phyloP scores from a whole-genome alignment of 306 rosid genomes.

The Rosa chinensis region DNA sequence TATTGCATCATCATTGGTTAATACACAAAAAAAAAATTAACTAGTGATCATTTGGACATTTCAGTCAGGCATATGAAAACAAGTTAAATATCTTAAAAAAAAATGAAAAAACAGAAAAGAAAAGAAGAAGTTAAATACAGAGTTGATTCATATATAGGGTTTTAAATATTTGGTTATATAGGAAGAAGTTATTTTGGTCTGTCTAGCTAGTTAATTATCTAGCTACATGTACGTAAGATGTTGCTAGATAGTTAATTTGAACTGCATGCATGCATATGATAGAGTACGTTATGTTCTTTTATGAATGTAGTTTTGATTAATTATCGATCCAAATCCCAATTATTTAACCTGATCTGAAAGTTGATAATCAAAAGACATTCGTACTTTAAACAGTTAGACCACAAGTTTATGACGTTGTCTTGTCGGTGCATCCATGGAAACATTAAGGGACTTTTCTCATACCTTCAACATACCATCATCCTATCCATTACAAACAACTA shows the following conservation, averaged over 20 bases:
- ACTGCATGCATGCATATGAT: not conserved
- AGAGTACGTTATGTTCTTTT: no score
- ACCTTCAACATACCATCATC: not conserved
- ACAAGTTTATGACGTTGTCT: slow-evolving; percentile 12
- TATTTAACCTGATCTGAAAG: not conserved
- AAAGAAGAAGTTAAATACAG: no score
- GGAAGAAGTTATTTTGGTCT: not conserved
- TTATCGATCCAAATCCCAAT: not conserved
- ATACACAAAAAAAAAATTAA: no score
- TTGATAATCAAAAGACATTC: not conserved
- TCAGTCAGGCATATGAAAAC: no score
- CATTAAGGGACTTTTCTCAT: not conserved
- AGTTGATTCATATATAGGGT: not conserved
- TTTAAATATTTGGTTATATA: not conserved
- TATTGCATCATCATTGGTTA: no score
- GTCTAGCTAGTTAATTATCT: no score
- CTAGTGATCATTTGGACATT: no score
- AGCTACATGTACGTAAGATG: no score
- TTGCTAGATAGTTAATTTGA: no score
- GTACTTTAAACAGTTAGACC: not conserved
- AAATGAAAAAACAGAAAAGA: no score
- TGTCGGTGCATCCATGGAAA: slow-evolving; percentile 29
- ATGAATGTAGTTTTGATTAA: not conserved
- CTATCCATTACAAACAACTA: not conserved
- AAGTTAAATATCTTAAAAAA: no score